Conservation (phyloP, 2,329 filamentous ascomycete species). For the Fusarium secorum region DNA sequence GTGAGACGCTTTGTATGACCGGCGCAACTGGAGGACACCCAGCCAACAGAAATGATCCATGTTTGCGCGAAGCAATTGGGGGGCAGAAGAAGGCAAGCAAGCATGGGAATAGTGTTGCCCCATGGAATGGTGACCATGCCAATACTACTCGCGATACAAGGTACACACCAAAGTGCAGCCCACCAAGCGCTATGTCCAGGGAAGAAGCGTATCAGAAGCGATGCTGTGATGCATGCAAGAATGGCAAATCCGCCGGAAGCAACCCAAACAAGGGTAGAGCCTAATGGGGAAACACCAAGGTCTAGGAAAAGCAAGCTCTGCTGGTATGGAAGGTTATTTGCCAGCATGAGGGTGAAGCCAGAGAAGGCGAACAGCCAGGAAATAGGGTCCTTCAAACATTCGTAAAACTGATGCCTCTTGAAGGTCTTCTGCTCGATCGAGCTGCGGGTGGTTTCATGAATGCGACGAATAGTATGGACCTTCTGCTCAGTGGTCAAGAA, state of each 20-base stretch:
- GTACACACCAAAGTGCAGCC: constrained; percentile 34
- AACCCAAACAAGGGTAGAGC: not conserved
- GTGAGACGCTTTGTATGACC: not conserved
- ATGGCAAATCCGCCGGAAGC: not conserved
- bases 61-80: not conserved
- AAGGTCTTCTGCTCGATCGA: constrained; percentile 1
- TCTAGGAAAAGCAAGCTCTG: not conserved
- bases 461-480: not conserved
- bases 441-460: not conserved
- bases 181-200: constrained; percentile 32
- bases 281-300: not conserved
- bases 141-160: constrained; percentile 32
- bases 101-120: not conserved
- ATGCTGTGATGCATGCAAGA: constrained; percentile 22
- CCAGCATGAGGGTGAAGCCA: not conserved
- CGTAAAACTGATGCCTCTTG: not conserved
- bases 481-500: not conserved
- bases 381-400: not conserved
- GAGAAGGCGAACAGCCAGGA: not conserved
- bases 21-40: not conserved
- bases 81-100: not conserved
- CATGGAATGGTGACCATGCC: not conserved
- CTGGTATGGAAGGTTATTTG: not conserved
- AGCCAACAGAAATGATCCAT: not conserved
- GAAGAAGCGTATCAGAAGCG: constrained; percentile 23